Evolutionary conservation across 2,329 filamentous ascomycete species (phyloP), one percentile per base, ranked within the genome.

Genomic region (Pyrenophora teres): DNA sequence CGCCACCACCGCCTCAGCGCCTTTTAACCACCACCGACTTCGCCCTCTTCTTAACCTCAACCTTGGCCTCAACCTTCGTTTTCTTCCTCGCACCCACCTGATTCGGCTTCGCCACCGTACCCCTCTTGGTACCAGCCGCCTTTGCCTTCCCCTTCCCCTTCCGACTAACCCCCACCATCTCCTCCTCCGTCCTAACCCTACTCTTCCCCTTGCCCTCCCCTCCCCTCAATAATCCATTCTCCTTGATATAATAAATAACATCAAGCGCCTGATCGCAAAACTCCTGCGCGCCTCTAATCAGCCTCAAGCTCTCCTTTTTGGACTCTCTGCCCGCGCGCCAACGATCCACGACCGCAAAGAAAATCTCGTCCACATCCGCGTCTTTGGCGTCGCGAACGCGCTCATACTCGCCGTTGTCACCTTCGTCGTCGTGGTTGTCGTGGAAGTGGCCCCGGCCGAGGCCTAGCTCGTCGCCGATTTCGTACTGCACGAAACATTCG

Each of bases 231-330:
- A 70, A 13, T 3, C 68, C 68, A 39, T 70, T 36, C 41, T 70
- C 57, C 40, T 69, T 68, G 39, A 73, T 56, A 16, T 62, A 66
- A 41, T 62, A 65, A 5, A 71, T 62, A 1, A 70, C 27, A 33
- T 72, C 70, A 3, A 71, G 54, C 15, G 63, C 67, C 0, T 70
- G 49, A 16, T 73, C 70, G 35, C 63, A 66, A 40, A 73, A 72
- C 52, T 73, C 70, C 46, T 72, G 69, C 2, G 56, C 48, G 0
- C 69, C 70, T 0, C 70, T 59, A 7, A 73, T 63, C 0, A 64
- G 30, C 32, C 45, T 31, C 30, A 60, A 38, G 5, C 47, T 40
- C 35, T 61, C 41, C 40, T 61, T 68, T 7, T 47, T 47, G 13
- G 50, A 52, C 15, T 54, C 47, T 6, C 62, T 32, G 0, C 67